These are phyloP conservation scores for Rubia occidens DNA, from an alignment of 305 asterid species.

Conservation along the genomic window DNA sequence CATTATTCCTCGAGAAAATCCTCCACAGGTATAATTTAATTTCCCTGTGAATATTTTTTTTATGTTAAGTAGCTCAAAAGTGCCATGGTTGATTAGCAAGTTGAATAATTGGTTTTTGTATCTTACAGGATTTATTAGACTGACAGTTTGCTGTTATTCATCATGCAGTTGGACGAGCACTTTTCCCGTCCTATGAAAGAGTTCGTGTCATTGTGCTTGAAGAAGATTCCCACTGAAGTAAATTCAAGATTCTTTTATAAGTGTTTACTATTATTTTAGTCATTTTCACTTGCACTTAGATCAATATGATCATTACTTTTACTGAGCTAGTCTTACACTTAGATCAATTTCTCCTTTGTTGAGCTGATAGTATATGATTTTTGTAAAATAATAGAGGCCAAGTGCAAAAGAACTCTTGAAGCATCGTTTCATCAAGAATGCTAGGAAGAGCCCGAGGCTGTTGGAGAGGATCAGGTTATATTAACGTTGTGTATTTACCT, in stretches of 20 bases:
- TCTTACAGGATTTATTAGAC: constrained; percentile 4
- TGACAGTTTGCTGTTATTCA: constrained; percentile 19
- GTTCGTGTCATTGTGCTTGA: constrained; percentile 72
- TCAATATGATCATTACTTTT: constrained; percentile 1
- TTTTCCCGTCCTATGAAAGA: constrained; percentile 91
- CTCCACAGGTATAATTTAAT: constrained; percentile 66
- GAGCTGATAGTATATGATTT: background rate
- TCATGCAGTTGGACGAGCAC: constrained; percentile 85
- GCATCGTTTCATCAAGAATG: constrained; percentile 80
- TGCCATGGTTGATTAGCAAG: constrained; percentile 9
- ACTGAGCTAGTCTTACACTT: background rate
- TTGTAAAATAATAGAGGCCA: constrained; percentile 48
- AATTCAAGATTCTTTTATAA: constrained; percentile 23
- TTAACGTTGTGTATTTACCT: constrained; percentile 12
- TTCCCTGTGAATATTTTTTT: background rate
- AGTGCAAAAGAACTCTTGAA: constrained; percentile 88
- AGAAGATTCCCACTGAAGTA: constrained; percentile 88
- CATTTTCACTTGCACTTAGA: background rate
- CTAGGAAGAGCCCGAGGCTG: constrained; percentile 82
- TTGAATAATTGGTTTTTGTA: background rate
- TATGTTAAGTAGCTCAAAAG: background rate
- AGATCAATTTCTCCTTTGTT: constrained; percentile 2
- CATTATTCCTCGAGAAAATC: constrained; percentile 94
- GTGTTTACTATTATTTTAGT: constrained; percentile 3
- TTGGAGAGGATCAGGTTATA: constrained; percentile 83